phyloP scores from a whole-genome alignment of 257 asterid genomes.

The Petunia secreta region DNA sequence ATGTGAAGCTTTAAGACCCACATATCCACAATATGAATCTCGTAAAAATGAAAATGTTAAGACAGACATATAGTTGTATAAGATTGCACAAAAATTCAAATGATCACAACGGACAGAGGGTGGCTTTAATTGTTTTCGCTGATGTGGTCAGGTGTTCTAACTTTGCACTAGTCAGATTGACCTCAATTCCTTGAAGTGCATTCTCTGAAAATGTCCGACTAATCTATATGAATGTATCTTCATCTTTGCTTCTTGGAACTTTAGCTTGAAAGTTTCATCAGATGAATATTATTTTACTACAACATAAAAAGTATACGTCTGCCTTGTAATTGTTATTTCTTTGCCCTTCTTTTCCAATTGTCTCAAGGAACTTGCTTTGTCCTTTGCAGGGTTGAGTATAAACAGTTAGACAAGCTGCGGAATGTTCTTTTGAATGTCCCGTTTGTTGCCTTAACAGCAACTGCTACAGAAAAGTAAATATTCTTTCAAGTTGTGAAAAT shows the following conservation, averaged over 20 bases:
- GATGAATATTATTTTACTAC: not conserved
- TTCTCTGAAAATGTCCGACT: too few species aligned
- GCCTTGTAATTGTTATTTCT: slow-evolving; percentile 6
- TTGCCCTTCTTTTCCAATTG: slow-evolving; percentile 24
- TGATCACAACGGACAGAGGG: not conserved
- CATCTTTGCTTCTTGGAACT: slow-evolving; percentile 23
- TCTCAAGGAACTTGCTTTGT: slow-evolving; percentile 24
- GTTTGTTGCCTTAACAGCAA: slow-evolving; percentile 88
- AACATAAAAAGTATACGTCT: not conserved
- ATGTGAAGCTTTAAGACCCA: not conserved
- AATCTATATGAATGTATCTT: not conserved
- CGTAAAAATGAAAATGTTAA: not conserved
- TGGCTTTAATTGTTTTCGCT: too few species aligned
- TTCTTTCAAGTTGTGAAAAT: slow-evolving; percentile 14
- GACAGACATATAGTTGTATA: slow-evolving; percentile 4
- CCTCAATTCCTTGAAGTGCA: slow-evolving; percentile 19
- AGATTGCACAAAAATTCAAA: not conserved
- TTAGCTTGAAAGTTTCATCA: not conserved
- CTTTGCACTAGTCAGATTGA: slow-evolving; percentile 11
- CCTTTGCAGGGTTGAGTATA: slow-evolving; percentile 79
- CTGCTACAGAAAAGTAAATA: slow-evolving; percentile 93
- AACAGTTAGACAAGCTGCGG: slow-evolving; percentile 78
- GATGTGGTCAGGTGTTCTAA: not conserved
- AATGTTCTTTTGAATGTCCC: slow-evolving; percentile 70
- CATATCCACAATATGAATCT: not conserved